Evolutionary conservation across 192 early-diverging fungal species (phyloP).

Genomic region (Lunasporangiospora selenospora): DNA sequence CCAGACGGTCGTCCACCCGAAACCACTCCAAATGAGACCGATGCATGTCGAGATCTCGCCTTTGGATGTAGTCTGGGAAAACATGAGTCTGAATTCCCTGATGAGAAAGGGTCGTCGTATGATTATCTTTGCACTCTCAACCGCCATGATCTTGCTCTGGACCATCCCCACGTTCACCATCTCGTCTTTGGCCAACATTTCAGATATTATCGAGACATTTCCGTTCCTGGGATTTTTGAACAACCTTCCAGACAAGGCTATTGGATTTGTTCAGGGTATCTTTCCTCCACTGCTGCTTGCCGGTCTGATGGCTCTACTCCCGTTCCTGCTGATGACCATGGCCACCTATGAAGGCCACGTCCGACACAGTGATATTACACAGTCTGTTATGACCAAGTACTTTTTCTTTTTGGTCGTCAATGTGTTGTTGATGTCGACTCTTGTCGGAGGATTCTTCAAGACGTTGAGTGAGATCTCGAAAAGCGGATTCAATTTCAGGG

Average conservation of each 20-base stretch:
- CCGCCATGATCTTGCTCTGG: slow-evolving; percentile 77
- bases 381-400: slow-evolving; percentile 71
- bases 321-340: slow-evolving; percentile 65
- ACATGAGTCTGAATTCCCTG: slow-evolving; percentile 63
- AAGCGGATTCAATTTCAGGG: slow-evolving; percentile 47
- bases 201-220: slow-evolving; percentile 49
- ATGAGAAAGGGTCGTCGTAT: slow-evolving; percentile 61
- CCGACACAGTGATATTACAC: slow-evolving; percentile 62
- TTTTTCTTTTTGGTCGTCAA: slow-evolving; percentile 85
- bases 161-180: slow-evolving; percentile 60
- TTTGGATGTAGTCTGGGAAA: slow-evolving; percentile 84
- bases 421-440: slow-evolving; percentile 79
- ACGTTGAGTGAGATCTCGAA: slow-evolving; percentile 19
- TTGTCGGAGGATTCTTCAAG: slow-evolving; percentile 68
- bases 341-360: slow-evolving; percentile 41
- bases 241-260: not conserved
- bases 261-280: slow-evolving; percentile 74
- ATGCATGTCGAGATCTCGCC: slow-evolving; percentile 70
- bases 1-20: slow-evolving; percentile 65
- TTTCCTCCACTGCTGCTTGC: slow-evolving; percentile 75
- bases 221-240: slow-evolving; percentile 47
- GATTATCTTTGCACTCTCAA: slow-evolving; percentile 54
- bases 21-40: slow-evolving; percentile 68
- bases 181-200: slow-evolving; percentile 59
- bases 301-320: slow-evolving; percentile 71